Conservation (phyloP, 768 basidiomycete genomes). For the Termitomyces sp. region DNA sequence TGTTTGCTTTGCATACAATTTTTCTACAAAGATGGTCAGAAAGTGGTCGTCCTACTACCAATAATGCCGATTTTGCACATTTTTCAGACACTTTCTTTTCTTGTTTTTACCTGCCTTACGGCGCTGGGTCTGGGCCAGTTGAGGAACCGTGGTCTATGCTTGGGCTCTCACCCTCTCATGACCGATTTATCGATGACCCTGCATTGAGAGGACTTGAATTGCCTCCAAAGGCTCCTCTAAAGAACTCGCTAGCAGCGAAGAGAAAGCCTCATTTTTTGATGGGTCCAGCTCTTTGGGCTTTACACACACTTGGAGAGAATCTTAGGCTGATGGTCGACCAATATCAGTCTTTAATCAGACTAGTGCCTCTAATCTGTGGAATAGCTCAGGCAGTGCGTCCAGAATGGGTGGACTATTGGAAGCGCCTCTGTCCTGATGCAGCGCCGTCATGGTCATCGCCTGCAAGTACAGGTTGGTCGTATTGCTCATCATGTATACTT, state of each 20-base stretch:
- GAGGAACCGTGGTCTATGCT: slow-evolving; percentile 44
- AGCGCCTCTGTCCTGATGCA: slow-evolving; percentile 64
- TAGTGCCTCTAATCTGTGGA: slow-evolving; percentile 60
- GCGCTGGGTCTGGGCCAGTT: slow-evolving; percentile 13
- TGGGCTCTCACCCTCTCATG: slow-evolving; percentile 34
- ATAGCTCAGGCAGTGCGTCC: slow-evolving; percentile 60
- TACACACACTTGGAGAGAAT: slow-evolving; percentile 79
- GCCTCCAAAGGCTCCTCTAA: slow-evolving; percentile 21
- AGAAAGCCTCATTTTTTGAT: slow-evolving; percentile 37
- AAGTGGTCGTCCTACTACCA: slow-evolving; percentile 32
- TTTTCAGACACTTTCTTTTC: slow-evolving; percentile 47
- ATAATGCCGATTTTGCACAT: slow-evolving; percentile 50
- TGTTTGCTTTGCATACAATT: slow-evolving; percentile 47
- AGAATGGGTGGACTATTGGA: slow-evolving; percentile 95
- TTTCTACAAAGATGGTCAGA: slow-evolving; percentile 58
- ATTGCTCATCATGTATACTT: background rate
- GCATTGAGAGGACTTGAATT: slow-evolving; percentile 39
- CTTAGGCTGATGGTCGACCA: slow-evolving; percentile 52
- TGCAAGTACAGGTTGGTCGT: slow-evolving; percentile 31
- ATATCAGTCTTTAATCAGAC: slow-evolving; percentile 46
- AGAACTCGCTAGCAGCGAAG: slow-evolving; percentile 14
- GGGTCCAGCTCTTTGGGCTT: slow-evolving; percentile 58
- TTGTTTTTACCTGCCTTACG: slow-evolving; percentile 33
- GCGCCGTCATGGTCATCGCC: slow-evolving; percentile 56
- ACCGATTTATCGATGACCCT: slow-evolving; percentile 54